Evolutionary conservation across 169 alveolate genomes (phyloP).

Genomic region (Plasmodium inui): DNA sequence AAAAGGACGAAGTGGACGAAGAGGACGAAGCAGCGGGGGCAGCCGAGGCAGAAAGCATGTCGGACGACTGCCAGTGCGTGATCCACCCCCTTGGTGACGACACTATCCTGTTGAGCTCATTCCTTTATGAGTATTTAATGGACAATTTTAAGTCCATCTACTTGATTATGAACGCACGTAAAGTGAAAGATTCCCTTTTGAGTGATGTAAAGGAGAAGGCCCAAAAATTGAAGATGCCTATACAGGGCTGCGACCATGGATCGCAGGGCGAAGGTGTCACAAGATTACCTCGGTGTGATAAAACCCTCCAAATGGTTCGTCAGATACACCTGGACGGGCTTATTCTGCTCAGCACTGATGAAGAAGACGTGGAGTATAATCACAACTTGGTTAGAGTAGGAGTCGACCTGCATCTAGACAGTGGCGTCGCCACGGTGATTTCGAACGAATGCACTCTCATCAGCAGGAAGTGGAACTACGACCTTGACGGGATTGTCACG

Average conservation of each 20-base stretch:
- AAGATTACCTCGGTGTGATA: neutral
- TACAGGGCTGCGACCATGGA: neutral
- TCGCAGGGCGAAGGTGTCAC: neutral
- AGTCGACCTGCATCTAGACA: neutral
- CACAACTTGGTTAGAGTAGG: conserved; percentile 23
- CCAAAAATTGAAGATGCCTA: neutral
- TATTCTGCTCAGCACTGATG: conserved; percentile 15
- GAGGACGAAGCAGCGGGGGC: neutral
- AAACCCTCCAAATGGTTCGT: neutral
- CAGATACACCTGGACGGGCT: conserved; percentile 20
- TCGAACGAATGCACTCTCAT: conserved; percentile 27
- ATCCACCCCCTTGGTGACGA: conserved; percentile 21
- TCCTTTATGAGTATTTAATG: conserved; percentile 14
- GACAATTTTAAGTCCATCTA: conserved; percentile 13
- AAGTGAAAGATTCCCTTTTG: conserved; percentile 16
- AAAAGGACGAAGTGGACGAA: neutral
- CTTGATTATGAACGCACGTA: neutral
- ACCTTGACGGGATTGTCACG: neutral
- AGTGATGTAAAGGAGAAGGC: neutral
- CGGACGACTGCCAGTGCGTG: neutral
- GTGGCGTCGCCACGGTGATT: neutral
- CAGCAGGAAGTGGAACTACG: conserved; percentile 8
- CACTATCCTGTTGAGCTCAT: conserved; percentile 18
- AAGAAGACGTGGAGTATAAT: conserved; percentile 9
- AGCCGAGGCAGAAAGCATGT: neutral